These are phyloP conservation scores for Penicillium alfredii DNA, from an alignment of 495 filamentous ascomycete genomes.

Conservation along the genomic window DNA sequence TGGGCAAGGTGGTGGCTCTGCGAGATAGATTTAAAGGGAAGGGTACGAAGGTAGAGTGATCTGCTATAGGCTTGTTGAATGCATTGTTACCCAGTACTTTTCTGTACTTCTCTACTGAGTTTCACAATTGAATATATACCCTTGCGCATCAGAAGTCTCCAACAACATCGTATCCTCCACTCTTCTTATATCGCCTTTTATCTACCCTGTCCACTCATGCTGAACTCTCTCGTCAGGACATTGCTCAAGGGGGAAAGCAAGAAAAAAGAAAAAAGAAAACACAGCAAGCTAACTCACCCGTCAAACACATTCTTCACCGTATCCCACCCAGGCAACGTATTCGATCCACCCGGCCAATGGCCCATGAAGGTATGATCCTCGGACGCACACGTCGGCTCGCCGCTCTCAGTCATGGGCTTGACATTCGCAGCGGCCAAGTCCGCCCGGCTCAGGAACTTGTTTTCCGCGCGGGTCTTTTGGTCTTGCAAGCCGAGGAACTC, in stretches of 20 bases:
- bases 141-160: too few relatives aligned
- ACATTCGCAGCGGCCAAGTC: constrained; percentile 4
- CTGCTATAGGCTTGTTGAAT: too few relatives aligned
- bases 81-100: too few relatives aligned
- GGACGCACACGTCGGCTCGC: constrained; percentile 19
- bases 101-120: too few relatives aligned
- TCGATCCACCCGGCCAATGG: constrained; percentile 26
- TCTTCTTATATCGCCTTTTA: too few relatives aligned
- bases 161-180: too few relatives aligned
- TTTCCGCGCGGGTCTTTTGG: constrained; percentile 29
- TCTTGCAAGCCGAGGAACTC: constrained; percentile 25
- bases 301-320: constrained; percentile 17
- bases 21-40: constrained; percentile 36
- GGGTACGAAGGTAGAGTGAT: constrained; percentile 37
- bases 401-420: constrained; percentile 4
- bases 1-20: constrained; percentile 34
- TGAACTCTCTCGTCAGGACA: too few relatives aligned
- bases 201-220: constrained; percentile 2
- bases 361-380: constrained; percentile 38
- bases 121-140: too few relatives aligned
- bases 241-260: too few relatives aligned
- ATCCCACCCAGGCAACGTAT: constrained; percentile 33
- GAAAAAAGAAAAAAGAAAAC: neutral
- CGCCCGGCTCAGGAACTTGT: constrained; percentile 17
- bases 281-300: constrained; percentile 14